phyloP scores from a whole-genome alignment of 1,284 basidiomycete genomes.

The Puccinia sorghi region DNA sequence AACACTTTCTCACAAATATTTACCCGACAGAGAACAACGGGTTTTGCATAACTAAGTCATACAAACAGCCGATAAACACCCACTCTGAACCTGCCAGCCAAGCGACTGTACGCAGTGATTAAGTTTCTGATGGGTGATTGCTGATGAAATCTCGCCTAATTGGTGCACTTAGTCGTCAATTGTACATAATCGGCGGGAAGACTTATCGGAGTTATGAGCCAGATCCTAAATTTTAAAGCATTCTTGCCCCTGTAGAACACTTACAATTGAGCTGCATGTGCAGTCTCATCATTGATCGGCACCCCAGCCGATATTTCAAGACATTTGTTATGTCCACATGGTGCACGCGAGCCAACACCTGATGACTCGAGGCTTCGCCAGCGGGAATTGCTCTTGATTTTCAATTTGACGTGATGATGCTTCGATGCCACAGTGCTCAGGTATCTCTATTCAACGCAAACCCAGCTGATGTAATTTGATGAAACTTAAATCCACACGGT shows the following conservation, averaged over 20 bases:
- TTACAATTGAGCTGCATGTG: too few species aligned
- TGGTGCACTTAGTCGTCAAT: too few species aligned
- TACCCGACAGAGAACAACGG: background rate
- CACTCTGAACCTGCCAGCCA: background rate
- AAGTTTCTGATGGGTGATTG: background rate
- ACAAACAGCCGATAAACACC: too few species aligned
- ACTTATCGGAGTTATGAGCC: too few species aligned
- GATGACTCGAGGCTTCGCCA: background rate
- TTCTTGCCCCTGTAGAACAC: background rate
- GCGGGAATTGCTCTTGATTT: background rate
- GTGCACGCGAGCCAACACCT: background rate
- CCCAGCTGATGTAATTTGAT: too few species aligned
- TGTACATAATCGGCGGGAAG: too few species aligned
- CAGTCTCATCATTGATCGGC: background rate
- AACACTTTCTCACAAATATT: background rate
- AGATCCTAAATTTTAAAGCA: background rate
- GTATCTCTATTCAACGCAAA: background rate
- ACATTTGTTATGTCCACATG: background rate
- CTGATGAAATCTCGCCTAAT: background rate
- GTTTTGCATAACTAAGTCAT: too few species aligned
- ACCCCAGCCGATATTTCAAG: background rate
- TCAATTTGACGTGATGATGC: background rate
- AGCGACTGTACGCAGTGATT: background rate
- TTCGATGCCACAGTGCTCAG: background rate
- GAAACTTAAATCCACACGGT: background rate